Percentiles rank a stretch among this genome's conserved stretches.
Conservation (phyloP, 1,284 basidiomycete genomes). For the Rhodotorula sp. region DNA sequence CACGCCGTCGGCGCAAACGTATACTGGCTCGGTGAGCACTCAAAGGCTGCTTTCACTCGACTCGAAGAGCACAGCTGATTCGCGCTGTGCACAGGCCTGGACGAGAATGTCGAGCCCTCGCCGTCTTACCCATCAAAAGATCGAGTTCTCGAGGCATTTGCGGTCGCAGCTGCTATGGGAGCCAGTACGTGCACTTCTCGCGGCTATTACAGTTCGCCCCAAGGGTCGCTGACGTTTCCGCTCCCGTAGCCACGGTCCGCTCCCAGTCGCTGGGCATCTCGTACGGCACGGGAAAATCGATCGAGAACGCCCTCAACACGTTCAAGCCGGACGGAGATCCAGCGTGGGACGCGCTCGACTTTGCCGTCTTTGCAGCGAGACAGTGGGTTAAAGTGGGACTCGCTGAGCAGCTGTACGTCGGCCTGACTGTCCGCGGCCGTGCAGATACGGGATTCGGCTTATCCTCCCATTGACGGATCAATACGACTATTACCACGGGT, state of each 20-base stretch:
- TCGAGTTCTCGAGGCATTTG: slow-evolving; percentile 47
- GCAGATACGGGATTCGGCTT: slow-evolving; percentile 48
- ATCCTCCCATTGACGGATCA: slow-evolving; percentile 50
- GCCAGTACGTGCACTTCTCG: slow-evolving; percentile 40
- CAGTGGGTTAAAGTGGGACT: slow-evolving; percentile 4
- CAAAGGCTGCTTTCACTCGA: neutral
- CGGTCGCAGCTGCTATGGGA: slow-evolving; percentile 48
- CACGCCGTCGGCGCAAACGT: slow-evolving; percentile 45
- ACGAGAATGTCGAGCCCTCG: slow-evolving; percentile 45
- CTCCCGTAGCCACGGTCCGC: slow-evolving; percentile 44
- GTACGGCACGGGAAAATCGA: slow-evolving; percentile 47
- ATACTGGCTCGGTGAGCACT: slow-evolving; percentile 49
- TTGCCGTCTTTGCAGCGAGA: slow-evolving; percentile 48
- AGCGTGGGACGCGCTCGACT: slow-evolving; percentile 49
- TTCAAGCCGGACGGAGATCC: slow-evolving; percentile 45
- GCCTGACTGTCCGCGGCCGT: neutral
- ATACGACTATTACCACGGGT: slow-evolving; percentile 44
- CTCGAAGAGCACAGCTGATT: neutral
- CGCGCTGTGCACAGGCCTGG: slow-evolving; percentile 32
- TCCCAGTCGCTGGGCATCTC: slow-evolving; percentile 50
- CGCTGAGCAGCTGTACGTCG: neutral
- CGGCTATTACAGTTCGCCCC: too few relatives aligned
- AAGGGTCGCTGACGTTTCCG: too few relatives aligned
- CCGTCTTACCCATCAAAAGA: slow-evolving; percentile 47
- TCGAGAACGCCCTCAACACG: slow-evolving; percentile 47